Evolutionary conservation across 768 basidiomycete species (phyloP).

Genomic region (Leccinum uliginosum): DNA sequence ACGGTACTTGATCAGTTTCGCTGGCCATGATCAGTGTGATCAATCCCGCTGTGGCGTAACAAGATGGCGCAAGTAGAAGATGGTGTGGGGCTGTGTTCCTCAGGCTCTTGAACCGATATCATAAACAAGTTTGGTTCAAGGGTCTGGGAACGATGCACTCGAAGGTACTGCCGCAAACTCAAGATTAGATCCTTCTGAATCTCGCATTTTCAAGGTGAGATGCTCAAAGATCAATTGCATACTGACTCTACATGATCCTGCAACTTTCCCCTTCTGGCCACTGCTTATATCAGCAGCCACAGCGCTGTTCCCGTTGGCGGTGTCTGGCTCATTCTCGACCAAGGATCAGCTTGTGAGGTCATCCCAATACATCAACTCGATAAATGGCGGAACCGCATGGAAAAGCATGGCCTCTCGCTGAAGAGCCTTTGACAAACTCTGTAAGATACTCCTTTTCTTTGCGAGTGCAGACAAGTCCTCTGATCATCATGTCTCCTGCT

Average conservation of each 20-base stretch:
- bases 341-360: constrained; percentile 92
- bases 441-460: constrained; percentile 40
- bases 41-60: neutral
- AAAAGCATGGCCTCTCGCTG: constrained; percentile 88
- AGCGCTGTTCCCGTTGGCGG: too few relatives aligned
- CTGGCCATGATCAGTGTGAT: constrained; percentile 1
- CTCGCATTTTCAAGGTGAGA: neutral
- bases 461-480: neutral
- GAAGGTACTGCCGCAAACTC: too few relatives aligned
- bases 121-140: too few relatives aligned
- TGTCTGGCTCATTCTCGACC: constrained; percentile 43
- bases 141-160: neutral
- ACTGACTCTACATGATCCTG: too few relatives aligned
- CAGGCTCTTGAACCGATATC: neutral
- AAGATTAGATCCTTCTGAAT: too few relatives aligned
- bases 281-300: constrained; percentile 15
- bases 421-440: constrained; percentile 84
- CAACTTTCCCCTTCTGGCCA: constrained; percentile 1
- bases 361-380: constrained; percentile 15
- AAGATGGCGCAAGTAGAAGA: neutral
- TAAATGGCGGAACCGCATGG: constrained; percentile 63
- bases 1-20: constrained; percentile 4
- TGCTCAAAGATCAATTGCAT: neutral
- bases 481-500: neutral
- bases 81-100: neutral